A percentile compares a stretch with the other conserved stretches of the same genome.
phyloP scores from a whole-genome alignment of 23 red algal species.

The Gracilariopsis chorda region DNA sequence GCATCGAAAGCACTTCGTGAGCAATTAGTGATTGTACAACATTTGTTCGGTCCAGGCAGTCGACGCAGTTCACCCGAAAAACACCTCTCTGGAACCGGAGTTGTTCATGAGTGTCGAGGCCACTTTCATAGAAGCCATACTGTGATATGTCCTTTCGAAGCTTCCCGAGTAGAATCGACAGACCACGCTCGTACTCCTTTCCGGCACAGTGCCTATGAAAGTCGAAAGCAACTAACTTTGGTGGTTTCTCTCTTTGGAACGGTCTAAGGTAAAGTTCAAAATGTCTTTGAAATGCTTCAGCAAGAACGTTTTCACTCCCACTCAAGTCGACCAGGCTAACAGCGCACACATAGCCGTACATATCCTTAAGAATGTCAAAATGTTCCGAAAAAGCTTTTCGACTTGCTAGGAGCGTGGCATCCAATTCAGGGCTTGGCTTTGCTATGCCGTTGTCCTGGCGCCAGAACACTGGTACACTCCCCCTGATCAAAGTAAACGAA shows the following conservation, averaged over 20 bases:
- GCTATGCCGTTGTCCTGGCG: conserved; percentile 95
- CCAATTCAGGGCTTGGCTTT: conserved; percentile 86
- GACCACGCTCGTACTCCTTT: conserved; percentile 90
- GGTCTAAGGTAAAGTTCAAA: conserved; percentile 56
- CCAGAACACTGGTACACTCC: conserved; percentile 97
- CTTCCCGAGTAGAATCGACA: conserved; percentile 59
- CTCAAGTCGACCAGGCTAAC: conserved; percentile 89
- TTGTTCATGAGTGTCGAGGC: background rate
- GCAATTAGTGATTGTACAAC: conserved; percentile 91
- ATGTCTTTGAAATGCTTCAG: conserved; percentile 77
- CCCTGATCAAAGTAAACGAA: conserved; percentile 82
- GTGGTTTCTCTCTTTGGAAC: background rate
- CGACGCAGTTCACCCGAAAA: conserved; percentile 98
- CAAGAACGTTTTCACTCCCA: conserved; percentile 80
- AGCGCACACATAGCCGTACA: conserved; percentile 74
- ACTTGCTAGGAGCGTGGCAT: conserved; percentile 55
- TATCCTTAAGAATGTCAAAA: conserved; percentile 59
- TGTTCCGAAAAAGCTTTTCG: conserved; percentile 76
- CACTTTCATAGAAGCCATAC: conserved; percentile 46
- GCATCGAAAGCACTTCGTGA: conserved; percentile 44
- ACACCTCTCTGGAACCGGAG: conserved; percentile 67
- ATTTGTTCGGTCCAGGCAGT: conserved; percentile 95
- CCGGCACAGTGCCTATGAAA: conserved; percentile 91
- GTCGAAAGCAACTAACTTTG: conserved; percentile 87
- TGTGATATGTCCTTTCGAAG: conserved; percentile 51